Conservation (phyloP, 495 filamentous ascomycete genomes). For the Trichocladium uniseriatum region DNA sequence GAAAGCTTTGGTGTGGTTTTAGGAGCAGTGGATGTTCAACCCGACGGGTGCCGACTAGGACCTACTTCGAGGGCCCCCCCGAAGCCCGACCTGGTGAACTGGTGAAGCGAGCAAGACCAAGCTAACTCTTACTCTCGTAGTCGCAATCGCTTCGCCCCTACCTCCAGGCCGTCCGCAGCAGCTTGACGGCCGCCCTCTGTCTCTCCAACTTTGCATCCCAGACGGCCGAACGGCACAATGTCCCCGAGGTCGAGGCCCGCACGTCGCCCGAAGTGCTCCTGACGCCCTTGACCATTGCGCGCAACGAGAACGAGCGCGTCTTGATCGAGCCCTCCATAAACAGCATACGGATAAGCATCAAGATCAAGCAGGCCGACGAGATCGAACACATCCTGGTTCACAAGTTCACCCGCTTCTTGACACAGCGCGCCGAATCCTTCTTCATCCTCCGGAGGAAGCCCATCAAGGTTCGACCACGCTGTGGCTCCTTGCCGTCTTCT, state of each 20-base stretch:
- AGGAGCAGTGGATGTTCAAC: too few relatives aligned
- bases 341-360: constrained; percentile 88
- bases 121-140: constrained; percentile 34
- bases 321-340: constrained; percentile 94
- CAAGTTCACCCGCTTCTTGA: constrained; percentile 95
- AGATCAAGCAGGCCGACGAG: constrained; percentile 98
- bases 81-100: too few relatives aligned
- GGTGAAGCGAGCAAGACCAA: not conserved
- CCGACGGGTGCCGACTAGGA: too few relatives aligned
- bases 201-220: constrained; percentile 98
- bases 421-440: constrained; percentile 92
- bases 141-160: constrained; percentile 98
- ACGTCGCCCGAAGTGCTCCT: constrained; percentile 92
- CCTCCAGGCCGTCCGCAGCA: constrained; percentile 90
- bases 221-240: constrained; percentile 90
- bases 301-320: constrained; percentile 93
- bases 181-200: constrained; percentile 85
- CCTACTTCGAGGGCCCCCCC: too few relatives aligned
- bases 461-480: constrained; percentile 56
- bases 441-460: constrained; percentile 93
- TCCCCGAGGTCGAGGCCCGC: constrained; percentile 90
- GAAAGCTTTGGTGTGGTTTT: too few relatives aligned
- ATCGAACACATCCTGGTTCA: constrained; percentile 96
- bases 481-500: not conserved
- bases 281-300: constrained; percentile 74